Conservation (phyloP, 208 protist genomes). For the Trichomonas vaginalis region DNA sequence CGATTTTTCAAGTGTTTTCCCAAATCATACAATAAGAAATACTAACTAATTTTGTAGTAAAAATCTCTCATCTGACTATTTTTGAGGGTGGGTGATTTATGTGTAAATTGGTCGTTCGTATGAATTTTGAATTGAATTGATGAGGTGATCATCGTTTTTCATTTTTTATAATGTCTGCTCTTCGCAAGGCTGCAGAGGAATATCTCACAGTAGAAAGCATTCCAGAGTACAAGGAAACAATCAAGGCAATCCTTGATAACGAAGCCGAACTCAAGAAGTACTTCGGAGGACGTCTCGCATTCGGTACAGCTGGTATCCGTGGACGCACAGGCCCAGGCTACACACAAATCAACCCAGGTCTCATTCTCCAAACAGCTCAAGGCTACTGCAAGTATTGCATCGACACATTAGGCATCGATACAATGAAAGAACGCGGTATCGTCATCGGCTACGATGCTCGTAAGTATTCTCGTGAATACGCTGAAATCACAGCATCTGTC, state of each 20-base stretch:
- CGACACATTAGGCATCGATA: background rate
- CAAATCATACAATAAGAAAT: no score
- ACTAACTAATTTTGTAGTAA: no score
- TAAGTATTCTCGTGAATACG: background rate
- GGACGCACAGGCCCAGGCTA: background rate
- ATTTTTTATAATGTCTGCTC: background rate
- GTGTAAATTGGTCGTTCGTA: no score
- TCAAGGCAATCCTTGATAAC: background rate
- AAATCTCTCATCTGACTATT: no score
- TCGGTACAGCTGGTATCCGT: conserved; percentile 18
- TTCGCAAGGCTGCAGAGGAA: background rate
- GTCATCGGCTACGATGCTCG: conserved; percentile 1
- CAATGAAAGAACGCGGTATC: background rate
- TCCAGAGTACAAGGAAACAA: background rate
- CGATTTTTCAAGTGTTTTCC: no score
- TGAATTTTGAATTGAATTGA: no score
- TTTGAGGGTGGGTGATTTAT: no score
- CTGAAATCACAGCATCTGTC: conserved; percentile 11
- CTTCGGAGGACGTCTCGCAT: background rate
- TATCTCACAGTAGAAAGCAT: background rate
- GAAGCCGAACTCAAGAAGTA: background rate
- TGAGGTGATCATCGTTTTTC: no score
- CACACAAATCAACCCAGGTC: background rate
- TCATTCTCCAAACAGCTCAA: background rate
- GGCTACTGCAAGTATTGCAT: background rate